Evolutionary conservation across 78 protist species (phyloP).

Genomic region (Planoprotostelium fungivorum): DNA sequence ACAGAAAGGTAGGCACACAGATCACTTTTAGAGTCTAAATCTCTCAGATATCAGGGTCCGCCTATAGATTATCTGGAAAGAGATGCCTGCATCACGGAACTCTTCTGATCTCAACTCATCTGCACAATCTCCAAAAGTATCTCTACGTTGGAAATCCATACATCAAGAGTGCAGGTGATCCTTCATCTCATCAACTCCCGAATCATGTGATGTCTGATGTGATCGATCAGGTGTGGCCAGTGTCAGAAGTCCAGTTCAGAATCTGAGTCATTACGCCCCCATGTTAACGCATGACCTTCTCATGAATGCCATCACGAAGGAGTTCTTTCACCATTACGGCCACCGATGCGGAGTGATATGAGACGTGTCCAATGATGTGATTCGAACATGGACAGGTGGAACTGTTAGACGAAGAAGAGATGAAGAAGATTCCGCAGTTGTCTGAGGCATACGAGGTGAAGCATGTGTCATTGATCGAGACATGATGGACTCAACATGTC

Average conservation of each 20-base stretch:
- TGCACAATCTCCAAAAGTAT: slow-evolving; percentile 39
- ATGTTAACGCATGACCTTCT: neutral
- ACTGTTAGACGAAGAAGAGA: neutral
- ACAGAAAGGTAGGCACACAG: slow-evolving; percentile 16
- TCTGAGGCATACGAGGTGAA: neutral
- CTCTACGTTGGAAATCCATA: slow-evolving; percentile 36
- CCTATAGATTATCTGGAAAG: slow-evolving; percentile 33
- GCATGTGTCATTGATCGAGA: neutral
- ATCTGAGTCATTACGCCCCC: neutral
- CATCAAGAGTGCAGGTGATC: slow-evolving; percentile 22
- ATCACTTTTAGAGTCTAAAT: neutral
- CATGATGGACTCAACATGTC: neutral
- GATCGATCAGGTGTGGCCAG: neutral
- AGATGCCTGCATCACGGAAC: slow-evolving; percentile 68
- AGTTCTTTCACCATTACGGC: neutral
- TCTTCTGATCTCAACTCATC: slow-evolving; percentile 33
- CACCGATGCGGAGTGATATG: neutral
- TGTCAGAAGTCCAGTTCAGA: neutral
- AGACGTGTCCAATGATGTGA: too few relatives aligned
- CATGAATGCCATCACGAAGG: neutral
- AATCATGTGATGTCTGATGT: neutral
- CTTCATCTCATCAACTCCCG: neutral
- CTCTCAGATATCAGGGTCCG: slow-evolving; percentile 23
- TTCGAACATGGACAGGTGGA: neutral
- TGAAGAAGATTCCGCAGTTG: neutral